A percentile compares a stretch with the other conserved stretches of the same genome.
Evolutionary conservation across 495 filamentous ascomycete genomes (phyloP).

Genomic region (Trichoderma orchidacearum): DNA sequence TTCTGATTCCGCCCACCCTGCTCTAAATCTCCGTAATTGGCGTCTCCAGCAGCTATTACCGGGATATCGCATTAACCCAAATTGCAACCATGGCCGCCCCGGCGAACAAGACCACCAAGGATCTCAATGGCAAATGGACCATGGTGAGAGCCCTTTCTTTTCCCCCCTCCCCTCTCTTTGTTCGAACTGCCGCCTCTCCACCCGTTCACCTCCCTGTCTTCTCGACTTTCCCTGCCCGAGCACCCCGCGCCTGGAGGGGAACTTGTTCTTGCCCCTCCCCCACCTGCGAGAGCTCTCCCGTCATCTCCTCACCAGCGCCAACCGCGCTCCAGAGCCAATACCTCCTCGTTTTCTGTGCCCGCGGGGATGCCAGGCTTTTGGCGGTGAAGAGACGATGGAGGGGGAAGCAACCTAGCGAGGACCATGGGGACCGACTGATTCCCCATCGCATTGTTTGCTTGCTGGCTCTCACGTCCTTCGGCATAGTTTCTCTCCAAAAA

Average conservation of each 20-base stretch:
- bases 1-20: neutral
- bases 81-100: conserved; percentile 63
- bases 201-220: neutral
- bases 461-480: neutral
- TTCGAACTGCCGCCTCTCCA: neutral
- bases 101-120: conserved; percentile 49
- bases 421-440: too few relatives aligned
- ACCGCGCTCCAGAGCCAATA: neutral
- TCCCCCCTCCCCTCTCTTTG: neutral
- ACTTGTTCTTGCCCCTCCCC: neutral
- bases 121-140: conserved; percentile 64
- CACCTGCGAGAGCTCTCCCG: neutral
- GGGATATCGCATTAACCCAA: too few relatives aligned
- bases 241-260: neutral
- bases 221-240: neutral
- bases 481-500: neutral
- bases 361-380: too few relatives aligned
- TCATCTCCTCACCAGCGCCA: neutral
- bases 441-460: too few relatives aligned
- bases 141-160: conserved; percentile 42
- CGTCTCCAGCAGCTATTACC: neutral
- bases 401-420: too few relatives aligned
- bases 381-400: neutral
- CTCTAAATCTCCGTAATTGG: neutral
- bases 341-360: too few relatives aligned